Evolutionary conservation across 768 basidiomycete genomes (phyloP), one percentile per base, ranked within the genome.

Genomic region (Cystofilobasidium bisporidii): DNA sequence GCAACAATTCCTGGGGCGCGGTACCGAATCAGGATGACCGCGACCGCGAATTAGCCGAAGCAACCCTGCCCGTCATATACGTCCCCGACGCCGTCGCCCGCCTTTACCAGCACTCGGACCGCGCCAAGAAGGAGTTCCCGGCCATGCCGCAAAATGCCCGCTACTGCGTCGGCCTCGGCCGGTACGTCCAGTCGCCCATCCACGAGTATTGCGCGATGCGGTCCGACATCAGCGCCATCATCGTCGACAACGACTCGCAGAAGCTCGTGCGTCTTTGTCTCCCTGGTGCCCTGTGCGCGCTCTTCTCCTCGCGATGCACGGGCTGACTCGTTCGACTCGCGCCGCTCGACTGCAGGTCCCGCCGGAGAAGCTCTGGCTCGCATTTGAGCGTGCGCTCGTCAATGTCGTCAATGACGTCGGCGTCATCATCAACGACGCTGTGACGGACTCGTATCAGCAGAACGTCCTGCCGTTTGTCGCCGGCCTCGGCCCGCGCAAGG

Each of bases 121-220:
- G 93, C 43, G 90, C 90, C 2, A 80, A 82, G 33, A 85, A 85
- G 61, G 96, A 98, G 77, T 91, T 90, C 74, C 84, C 85, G 58
- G 81, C 86, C 0, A 79, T 94, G 50, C 84, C 89, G 0, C 79
- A 83, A 5, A 85, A 86, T 56, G 87, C 86, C 40, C 88, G 89
- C 76, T 99, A 97, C 74, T 97, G 94, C 73, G 82, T 98, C 58
- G 96, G 91, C 62, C 79, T 99, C 71, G 93, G 91, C 45, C 85
- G 96, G 66, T 98, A 92, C 73, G 82, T 84, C 8, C 96, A 98
- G 78, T 94, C 86, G 74, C 96, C 96, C 2, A 77, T 98, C 72
- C 94, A 90, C 74, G 96, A 98, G 76, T 93, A 89, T 75, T 88
- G 89, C 22, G 90, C 93, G 1, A 79, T 98, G 45, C 94, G 93